Evolutionary conservation across 2,329 filamentous ascomycete genomes (phyloP).

Genomic region (Paecilomyces niveus): DNA sequence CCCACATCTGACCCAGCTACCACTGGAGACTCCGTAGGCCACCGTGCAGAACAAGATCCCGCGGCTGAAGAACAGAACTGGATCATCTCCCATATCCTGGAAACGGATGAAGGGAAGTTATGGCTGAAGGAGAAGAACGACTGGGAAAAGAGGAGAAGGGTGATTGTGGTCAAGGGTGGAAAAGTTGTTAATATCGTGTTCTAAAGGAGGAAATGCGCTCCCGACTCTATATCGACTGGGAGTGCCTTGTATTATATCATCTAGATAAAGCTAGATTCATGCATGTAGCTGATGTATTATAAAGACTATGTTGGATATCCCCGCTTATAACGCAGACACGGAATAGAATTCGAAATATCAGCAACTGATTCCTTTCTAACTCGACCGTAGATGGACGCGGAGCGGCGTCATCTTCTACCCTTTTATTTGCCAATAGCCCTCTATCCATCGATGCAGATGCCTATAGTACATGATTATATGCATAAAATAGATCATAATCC

Average conservation of each 20-base stretch:
- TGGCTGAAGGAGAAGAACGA: slow-evolving; percentile 48
- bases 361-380: background rate
- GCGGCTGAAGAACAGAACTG: slow-evolving; percentile 46
- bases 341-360: background rate
- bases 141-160: slow-evolving; percentile 51
- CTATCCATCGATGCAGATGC: too few species aligned
- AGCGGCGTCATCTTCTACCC: too few species aligned
- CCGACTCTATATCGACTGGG: background rate
- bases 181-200: slow-evolving; percentile 69
- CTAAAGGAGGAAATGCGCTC: slow-evolving; percentile 10
- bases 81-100: slow-evolving; percentile 55
- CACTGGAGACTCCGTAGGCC: slow-evolving; percentile 18
- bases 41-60: background rate
- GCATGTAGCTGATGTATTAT: background rate
- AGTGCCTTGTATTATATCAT: background rate
- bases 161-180: slow-evolving; percentile 60
- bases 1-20: slow-evolving; percentile 10
- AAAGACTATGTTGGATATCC: background rate
- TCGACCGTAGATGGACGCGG: background rate
- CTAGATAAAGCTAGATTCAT: background rate
- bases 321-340: background rate
- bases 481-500: background rate
- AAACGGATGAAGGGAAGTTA: slow-evolving; percentile 52
- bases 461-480: too few species aligned
- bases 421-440: too few species aligned